Conservation (phyloP, 164 flowering plant species). For the Stephania cephalantha region DNA sequence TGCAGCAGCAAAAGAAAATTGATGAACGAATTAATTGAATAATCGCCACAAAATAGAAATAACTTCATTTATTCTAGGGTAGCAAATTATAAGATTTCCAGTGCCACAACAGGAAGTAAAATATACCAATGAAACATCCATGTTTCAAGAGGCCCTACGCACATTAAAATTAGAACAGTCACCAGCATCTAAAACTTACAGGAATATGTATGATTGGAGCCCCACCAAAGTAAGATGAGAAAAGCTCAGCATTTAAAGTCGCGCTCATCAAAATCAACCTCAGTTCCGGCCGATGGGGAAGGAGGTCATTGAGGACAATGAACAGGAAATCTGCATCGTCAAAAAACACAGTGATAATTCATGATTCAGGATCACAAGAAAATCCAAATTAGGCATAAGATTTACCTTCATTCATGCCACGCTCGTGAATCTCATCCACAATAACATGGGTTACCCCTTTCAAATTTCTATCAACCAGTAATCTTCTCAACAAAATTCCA, state of each 20-base stretch:
- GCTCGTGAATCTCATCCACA: slow-evolving; percentile 97
- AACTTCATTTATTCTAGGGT: too few relatives aligned
- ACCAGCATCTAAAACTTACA: slow-evolving; percentile 35
- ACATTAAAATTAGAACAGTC: not conserved
- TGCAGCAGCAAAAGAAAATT: not conserved
- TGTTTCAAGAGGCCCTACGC: not conserved
- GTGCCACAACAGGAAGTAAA: too few relatives aligned
- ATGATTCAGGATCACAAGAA: slow-evolving; percentile 8
- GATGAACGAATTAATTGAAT: not conserved
- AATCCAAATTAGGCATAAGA: not conserved
- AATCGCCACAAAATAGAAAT: not conserved
- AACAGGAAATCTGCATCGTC: slow-evolving; percentile 69
- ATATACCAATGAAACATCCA: not conserved
- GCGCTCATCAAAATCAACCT: slow-evolving; percentile 92
- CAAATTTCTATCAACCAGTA: slow-evolving; percentile 80
- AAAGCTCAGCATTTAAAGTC: slow-evolving; percentile 77
- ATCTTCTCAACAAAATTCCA: slow-evolving; percentile 81
- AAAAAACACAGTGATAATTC: slow-evolving; percentile 16
- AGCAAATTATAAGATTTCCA: too few relatives aligned
- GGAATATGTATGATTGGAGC: slow-evolving; percentile 70
- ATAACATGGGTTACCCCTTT: slow-evolving; percentile 89
- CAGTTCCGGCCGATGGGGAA: slow-evolving; percentile 74
- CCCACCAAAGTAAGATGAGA: slow-evolving; percentile 77
- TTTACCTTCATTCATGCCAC: slow-evolving; percentile 99
- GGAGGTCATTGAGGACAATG: slow-evolving; percentile 77